phyloP scores from a whole-genome alignment of 768 basidiomycete genomes.

The Candolleomyces efflorescens region DNA sequence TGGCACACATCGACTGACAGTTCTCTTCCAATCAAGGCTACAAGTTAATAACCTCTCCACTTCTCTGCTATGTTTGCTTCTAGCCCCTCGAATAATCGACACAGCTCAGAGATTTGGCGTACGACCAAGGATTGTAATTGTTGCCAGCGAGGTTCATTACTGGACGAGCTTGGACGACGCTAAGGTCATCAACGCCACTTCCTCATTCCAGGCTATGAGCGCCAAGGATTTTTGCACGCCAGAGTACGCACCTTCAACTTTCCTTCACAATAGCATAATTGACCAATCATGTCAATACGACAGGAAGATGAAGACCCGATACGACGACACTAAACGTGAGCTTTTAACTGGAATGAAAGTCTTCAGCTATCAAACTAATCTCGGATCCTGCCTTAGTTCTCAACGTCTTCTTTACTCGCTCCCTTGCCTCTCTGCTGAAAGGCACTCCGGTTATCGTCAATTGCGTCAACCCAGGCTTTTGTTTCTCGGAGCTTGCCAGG shows the following conservation, averaged over 20 bases:
- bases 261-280: neutral
- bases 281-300: too few species aligned
- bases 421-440: constrained; percentile 27
- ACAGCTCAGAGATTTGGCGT: constrained; percentile 24
- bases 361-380: too few species aligned
- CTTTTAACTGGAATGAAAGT: too few species aligned
- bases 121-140: constrained; percentile 31
- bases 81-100: constrained; percentile 35
- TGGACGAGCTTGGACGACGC: constrained; percentile 17
- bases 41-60: constrained; percentile 42
- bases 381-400: too few species aligned
- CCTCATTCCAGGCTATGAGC: constrained; percentile 24
- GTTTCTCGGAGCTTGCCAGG: constrained; percentile 30
- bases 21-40: constrained; percentile 24
- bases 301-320: too few species aligned
- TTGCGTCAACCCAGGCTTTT: constrained; percentile 40
- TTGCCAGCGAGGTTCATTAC: constrained; percentile 36
- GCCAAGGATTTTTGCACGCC: constrained; percentile 22
- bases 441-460: constrained; percentile 28
- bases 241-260: neutral
- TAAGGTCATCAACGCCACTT: constrained; percentile 17
- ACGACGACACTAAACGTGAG: too few species aligned
- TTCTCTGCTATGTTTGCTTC: constrained; percentile 30
- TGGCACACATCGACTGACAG: neutral
- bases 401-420: too few species aligned